Evolutionary conservation across 495 filamentous ascomycete genomes (phyloP).

Genomic region (Aspergillus taichungensis): DNA sequence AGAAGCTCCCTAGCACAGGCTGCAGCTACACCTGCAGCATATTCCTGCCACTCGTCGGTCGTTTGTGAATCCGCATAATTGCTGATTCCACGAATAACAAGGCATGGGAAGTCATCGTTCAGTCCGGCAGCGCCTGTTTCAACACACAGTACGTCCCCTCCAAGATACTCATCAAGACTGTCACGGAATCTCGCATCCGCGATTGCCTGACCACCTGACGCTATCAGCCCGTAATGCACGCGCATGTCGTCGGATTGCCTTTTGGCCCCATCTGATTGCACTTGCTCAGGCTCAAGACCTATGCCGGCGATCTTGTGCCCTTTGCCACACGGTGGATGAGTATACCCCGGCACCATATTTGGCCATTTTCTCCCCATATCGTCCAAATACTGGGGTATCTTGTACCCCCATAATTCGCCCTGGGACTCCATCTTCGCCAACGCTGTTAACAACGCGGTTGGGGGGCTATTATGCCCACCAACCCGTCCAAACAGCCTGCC

Average conservation of each 20-base stretch:
- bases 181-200: conserved; percentile 8
- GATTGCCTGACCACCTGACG: conserved; percentile 4
- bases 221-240: neutral
- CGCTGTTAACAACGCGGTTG: too few species aligned
- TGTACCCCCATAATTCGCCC: too few species aligned
- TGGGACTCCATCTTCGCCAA: too few species aligned
- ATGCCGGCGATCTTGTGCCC: too few species aligned
- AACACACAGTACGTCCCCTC: conserved; percentile 19
- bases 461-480: too few species aligned
- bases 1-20: conserved; percentile 11
- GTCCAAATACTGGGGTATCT: too few species aligned
- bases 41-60: conserved; percentile 24
- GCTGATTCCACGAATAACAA: conserved; percentile 25
- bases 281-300: too few species aligned
- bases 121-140: conserved; percentile 28
- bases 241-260: too few species aligned
- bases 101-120: conserved; percentile 15
- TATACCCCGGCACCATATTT: too few species aligned
- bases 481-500: conserved; percentile 8
- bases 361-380: too few species aligned
- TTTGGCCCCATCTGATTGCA: too few species aligned
- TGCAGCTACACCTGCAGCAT: conserved; percentile 21
- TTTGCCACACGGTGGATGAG: too few species aligned
- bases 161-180: conserved; percentile 9
- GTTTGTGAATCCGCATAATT: conserved; percentile 30